A percentile compares a stretch with the other conserved stretches of the same genome.
phyloP scores from a whole-genome alignment of 352 stramenopile genomes.

The Pythium apleroticum region DNA sequence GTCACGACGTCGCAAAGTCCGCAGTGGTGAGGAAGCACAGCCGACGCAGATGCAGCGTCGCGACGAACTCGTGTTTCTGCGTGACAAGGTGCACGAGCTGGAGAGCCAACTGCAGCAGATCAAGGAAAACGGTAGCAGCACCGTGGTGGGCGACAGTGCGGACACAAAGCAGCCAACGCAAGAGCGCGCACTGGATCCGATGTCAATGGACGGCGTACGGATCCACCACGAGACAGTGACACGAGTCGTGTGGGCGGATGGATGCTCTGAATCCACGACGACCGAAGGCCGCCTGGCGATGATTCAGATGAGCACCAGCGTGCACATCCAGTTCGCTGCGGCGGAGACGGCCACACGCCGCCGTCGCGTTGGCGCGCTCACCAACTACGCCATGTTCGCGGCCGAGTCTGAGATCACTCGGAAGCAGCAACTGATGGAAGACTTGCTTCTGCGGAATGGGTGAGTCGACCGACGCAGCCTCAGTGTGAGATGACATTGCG shows the following conservation, averaged over 20 bases:
- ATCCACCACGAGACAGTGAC: conserved; percentile 1
- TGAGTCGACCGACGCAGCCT: no score
- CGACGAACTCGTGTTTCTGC: no score
- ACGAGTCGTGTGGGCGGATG: conserved; percentile 5
- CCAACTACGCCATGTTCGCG: background rate
- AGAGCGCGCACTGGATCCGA: conserved; percentile 4
- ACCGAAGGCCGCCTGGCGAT: background rate
- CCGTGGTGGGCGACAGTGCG: background rate
- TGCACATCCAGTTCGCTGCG: background rate
- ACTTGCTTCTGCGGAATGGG: no score
- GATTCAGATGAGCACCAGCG: background rate
- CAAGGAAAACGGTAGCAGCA: conserved; percentile 7
- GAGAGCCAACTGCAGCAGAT: conserved; percentile 5
- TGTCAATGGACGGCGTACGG: conserved; percentile 7
- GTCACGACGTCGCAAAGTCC: no score
- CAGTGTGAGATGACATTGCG: no score
- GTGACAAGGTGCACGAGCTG: no score
- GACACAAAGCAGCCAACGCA: background rate
- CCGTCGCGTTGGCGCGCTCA: background rate
- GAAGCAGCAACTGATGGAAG: background rate
- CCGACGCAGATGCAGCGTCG: no score
- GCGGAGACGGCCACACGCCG: background rate
- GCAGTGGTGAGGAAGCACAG: no score
- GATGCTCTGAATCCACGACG: background rate
- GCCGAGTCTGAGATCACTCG: background rate